Conservation (phyloP, 495 filamentous ascomycete species). For the Xylaria grammica region DNA sequence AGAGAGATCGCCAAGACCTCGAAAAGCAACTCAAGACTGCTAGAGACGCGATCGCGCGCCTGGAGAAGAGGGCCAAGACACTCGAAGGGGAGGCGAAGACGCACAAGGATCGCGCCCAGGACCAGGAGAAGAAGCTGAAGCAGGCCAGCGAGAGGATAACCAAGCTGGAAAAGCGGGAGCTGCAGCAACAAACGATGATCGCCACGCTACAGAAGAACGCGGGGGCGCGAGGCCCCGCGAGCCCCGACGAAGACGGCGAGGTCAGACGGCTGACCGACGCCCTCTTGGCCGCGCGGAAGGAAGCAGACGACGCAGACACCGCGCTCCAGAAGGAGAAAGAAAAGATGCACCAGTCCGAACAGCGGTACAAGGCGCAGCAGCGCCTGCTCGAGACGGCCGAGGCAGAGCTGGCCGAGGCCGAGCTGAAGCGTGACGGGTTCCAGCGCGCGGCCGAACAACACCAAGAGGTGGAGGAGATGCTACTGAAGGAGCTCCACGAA, state of each 20-base stretch:
- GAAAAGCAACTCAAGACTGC: not conserved
- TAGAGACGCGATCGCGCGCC: not conserved
- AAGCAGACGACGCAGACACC: not conserved
- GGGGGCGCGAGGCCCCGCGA: no score
- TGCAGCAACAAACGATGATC: not conserved
- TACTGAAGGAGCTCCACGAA: not conserved
- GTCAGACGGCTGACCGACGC: no score
- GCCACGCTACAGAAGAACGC: not conserved
- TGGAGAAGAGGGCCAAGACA: no score
- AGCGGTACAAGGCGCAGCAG: no score
- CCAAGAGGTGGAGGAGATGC: not conserved
- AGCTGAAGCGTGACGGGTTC: no score
- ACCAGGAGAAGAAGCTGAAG: not conserved
- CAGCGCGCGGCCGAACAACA: not conserved
- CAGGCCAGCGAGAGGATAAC: not conserved
- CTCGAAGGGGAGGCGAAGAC: not conserved
- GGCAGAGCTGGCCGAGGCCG: no score
- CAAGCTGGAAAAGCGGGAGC: not conserved
- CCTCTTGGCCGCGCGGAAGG: not conserved
- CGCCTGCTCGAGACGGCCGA: no score
- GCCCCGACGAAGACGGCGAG: no score
- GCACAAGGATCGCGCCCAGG: not conserved
- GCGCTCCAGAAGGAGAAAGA: not conserved
- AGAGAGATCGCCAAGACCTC: not conserved
- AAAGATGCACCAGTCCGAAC: no score